Base-by-base conservation (phyloP, 192 early-diverging fungal species). In the Coemansia sp. region DNA sequence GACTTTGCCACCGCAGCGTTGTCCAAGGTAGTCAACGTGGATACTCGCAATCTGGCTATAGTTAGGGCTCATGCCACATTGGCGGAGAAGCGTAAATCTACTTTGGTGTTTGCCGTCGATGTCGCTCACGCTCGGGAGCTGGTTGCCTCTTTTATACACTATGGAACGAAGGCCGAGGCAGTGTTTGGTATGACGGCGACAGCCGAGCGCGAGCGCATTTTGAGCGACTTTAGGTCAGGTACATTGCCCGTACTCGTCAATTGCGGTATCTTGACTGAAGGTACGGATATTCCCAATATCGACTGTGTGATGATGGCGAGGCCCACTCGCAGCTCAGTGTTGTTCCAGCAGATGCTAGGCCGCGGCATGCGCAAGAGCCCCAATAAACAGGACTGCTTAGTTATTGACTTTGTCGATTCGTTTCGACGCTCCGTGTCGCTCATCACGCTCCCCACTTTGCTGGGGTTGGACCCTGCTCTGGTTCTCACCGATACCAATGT, bases 301-400 rank as follows among this genome's bases (percentile, higher is more conserved):
- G 97, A 98, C 67, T 95, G 91, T 61, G 85, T 98, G 20, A 71
- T 98, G 10, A 88, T 97, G 85, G 92, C 92, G 1, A 75, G 94
- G 3, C 97, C 95, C 1, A 98, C 97, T 10, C 81, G 86, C 34
- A 95, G 93, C 41, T 76, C 86, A n/a, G 90, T 90, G 29, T 85
- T 98, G 64, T 91, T 97, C 84, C 92, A 94, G 66, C 97, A 98
- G 83, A 98, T 98, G 97, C 73, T 98, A 40, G 97, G 97, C 13
- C 89, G 97, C 33, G 97, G 97, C 1, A 86, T 98, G 89, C 87
- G 95, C 3, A 55, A 87, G 13, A 68, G 72, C 58, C 65, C 74
- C 13, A 85, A 72, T 1, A 98, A 98, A 74, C 65, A 75, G 3
- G 86, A 94, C 66, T 97, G 97, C 66, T 74, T 95, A 27, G 86